A percentile compares a stretch with the other conserved stretches of the same genome.
Evolutionary conservation across 305 asterid genomes (phyloP).

Genomic region (Stenogyne calaminthoides): DNA sequence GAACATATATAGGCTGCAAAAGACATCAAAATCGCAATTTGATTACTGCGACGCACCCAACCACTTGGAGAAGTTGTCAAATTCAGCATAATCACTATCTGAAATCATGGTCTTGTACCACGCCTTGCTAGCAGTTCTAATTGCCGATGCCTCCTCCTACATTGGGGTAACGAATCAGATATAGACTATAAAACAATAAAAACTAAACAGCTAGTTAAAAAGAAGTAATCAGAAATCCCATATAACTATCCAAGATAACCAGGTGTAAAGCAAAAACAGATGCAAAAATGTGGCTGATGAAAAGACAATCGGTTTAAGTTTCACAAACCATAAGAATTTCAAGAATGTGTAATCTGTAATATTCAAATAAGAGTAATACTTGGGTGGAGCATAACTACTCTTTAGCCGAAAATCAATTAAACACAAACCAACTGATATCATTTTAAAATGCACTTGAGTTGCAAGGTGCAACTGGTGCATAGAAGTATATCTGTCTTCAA

Average conservation of each 20-base stretch:
- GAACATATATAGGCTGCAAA: conserved; percentile 17
- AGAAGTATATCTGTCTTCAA: background rate
- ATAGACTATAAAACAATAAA: background rate
- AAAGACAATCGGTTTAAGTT: background rate
- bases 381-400: too few species aligned
- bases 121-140: conserved; percentile 56
- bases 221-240: background rate
- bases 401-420: too few species aligned
- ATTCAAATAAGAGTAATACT: too few species aligned
- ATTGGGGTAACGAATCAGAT: background rate
- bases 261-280: background rate
- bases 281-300: too few species aligned
- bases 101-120: conserved; percentile 97
- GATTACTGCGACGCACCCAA: conserved; percentile 69
- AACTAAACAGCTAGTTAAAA: background rate
- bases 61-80: conserved; percentile 88
- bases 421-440: too few species aligned
- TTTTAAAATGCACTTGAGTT: too few species aligned
- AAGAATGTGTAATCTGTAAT: background rate
- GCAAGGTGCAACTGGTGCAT: too few species aligned
- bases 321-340: background rate
- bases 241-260: background rate
- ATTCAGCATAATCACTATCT: conserved; percentile 78
- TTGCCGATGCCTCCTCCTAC: conserved; percentile 76
- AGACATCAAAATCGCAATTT: background rate